phyloP scores from a whole-genome alignment of 2,329 filamentous ascomycete genomes.

The Xylariomycetidae sp. region DNA sequence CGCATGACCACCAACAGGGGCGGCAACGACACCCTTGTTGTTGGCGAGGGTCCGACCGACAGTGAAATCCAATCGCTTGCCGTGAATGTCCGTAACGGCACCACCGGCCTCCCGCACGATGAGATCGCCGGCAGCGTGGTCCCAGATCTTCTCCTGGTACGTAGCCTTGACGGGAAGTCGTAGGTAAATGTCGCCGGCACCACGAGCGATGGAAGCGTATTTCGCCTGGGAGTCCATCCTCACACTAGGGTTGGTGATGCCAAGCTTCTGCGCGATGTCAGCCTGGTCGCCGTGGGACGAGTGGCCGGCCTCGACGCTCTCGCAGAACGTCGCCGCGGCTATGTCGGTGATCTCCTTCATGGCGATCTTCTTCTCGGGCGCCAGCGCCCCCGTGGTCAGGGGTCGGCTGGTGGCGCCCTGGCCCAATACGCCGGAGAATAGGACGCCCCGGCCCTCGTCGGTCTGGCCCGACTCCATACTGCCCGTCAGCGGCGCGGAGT shows the following conservation, averaged over 20 bases:
- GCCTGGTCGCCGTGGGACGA: constrained; percentile 86
- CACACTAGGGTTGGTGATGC: constrained; percentile 84
- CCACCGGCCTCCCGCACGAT: constrained; percentile 94
- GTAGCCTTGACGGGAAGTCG: constrained; percentile 78
- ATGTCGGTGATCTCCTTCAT: constrained; percentile 78
- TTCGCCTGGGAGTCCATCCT: constrained; percentile 98
- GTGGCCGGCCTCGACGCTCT: constrained; percentile 91
- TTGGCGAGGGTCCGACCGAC: constrained; percentile 77
- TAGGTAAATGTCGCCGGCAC: constrained; percentile 91
- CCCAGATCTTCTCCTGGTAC: constrained; percentile 99
- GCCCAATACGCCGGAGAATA: constrained; percentile 80
- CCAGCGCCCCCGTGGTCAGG: constrained; percentile 53
- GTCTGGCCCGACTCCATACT: constrained; percentile 71
- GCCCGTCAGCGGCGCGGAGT: constrained; percentile 64
- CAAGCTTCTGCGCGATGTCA: constrained; percentile 75
- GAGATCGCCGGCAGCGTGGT: constrained; percentile 91
- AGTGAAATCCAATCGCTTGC: constrained; percentile 81
- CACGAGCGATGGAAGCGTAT: constrained; percentile 90
- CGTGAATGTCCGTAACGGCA: constrained; percentile 82
- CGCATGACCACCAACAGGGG: constrained; percentile 69
- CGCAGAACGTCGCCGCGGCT: constrained; percentile 83
- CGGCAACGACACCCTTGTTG: constrained; percentile 93
- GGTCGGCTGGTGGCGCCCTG: constrained; percentile 78
- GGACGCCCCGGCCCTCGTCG: constrained; percentile 74
- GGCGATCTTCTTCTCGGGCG: constrained; percentile 56